Percentiles rank a stretch among this genome's conserved stretches.
phyloP scores from a whole-genome alignment of 768 basidiomycete species.

The Sarcomyxa edulis region DNA sequence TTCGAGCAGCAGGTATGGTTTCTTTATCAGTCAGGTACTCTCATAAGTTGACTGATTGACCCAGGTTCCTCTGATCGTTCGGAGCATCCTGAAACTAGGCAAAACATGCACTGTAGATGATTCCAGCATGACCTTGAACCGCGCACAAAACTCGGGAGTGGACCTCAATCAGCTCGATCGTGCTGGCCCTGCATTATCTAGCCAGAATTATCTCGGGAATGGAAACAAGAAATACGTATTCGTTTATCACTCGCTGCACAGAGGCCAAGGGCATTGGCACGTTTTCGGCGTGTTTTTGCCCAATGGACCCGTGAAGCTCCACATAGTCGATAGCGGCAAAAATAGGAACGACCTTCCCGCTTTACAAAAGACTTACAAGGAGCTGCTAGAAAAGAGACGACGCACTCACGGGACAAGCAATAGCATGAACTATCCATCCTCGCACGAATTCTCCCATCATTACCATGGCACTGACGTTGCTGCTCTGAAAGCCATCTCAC shows the following conservation, averaged over 20 bases:
- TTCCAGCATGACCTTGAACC: slow-evolving; percentile 65
- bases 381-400: slow-evolving; percentile 50
- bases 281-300: slow-evolving; percentile 88
- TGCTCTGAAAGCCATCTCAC: slow-evolving; percentile 82
- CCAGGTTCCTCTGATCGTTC: slow-evolving; percentile 78
- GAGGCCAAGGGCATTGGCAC: slow-evolving; percentile 65
- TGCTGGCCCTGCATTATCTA: slow-evolving; percentile 48
- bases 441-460: slow-evolving; percentile 50
- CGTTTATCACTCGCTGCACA: slow-evolving; percentile 79
- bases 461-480: slow-evolving; percentile 78
- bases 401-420: slow-evolving; percentile 30
- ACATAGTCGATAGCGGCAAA: slow-evolving; percentile 88
- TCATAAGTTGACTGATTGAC: slow-evolving; percentile 4
- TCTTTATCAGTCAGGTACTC: background rate
- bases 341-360: slow-evolving; percentile 77
- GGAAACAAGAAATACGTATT: slow-evolving; percentile 76
- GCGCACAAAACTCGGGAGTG: slow-evolving; percentile 77
- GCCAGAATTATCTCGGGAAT: slow-evolving; percentile 67
- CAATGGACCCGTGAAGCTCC: slow-evolving; percentile 62
- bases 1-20: slow-evolving; percentile 82
- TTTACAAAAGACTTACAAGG: slow-evolving; percentile 69
- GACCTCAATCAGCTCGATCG: slow-evolving; percentile 79
- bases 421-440: slow-evolving; percentile 60
- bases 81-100: slow-evolving; percentile 79
- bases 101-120: slow-evolving; percentile 73